These are phyloP conservation scores for Trypanosoma brucei DNA, from an alignment of 208 protist genomes.

Conservation along the genomic window DNA sequence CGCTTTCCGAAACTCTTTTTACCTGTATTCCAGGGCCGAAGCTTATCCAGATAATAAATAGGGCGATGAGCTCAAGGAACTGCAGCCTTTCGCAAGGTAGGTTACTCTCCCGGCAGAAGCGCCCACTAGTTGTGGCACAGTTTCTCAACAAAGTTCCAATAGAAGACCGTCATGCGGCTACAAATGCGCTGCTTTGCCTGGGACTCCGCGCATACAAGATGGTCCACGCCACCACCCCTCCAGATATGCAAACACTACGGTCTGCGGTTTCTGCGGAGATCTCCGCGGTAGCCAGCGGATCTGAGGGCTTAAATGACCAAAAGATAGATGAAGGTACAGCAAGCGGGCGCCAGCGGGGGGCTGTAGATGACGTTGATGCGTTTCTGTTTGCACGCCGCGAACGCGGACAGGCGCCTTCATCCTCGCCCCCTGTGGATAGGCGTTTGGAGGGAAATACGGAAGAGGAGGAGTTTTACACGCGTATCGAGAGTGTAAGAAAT, in stretches of 20 bases:
- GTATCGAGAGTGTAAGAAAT: no score
- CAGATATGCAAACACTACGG: constrained; percentile 11
- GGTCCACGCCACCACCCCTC: constrained; percentile 6
- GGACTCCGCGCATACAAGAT: constrained; percentile 18
- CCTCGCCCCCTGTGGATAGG: no score
- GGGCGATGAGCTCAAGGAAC: neutral
- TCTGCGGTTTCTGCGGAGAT: constrained; percentile 1
- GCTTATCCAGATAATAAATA: neutral
- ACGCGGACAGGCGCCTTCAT: no score
- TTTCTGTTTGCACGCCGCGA: no score
- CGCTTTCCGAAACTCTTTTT: neutral
- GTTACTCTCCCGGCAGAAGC: constrained; percentile 10
- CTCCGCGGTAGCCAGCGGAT: neutral
- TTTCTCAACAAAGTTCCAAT: constrained; percentile 27
- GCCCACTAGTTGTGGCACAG: constrained; percentile 17
- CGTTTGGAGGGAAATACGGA: no score
- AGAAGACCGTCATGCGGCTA: constrained; percentile 22
- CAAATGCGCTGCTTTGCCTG: constrained; percentile 18
- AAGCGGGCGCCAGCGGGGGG: no score
- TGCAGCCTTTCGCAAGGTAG: neutral
- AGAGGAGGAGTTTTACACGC: no score
- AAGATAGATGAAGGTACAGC: no score
- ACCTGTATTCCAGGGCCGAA: neutral
- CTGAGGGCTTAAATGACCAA: no score
- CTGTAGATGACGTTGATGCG: no score